Conservation (phyloP, 306 rosid genomes). For the Sechiopsis laciniata region DNA sequence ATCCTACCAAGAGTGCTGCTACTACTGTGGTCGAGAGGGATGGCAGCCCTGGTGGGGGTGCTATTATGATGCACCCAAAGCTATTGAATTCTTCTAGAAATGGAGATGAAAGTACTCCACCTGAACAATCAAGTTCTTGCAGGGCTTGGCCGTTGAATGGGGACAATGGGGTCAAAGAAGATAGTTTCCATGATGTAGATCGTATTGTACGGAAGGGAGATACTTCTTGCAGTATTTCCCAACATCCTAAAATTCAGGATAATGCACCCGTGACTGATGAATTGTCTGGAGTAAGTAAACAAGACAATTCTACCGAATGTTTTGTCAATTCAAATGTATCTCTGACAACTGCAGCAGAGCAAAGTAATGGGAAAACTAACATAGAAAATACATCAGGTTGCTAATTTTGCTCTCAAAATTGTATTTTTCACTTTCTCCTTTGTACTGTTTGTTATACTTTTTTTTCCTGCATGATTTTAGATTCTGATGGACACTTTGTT, state of each 20-base stretch:
- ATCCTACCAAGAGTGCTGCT: slow-evolving; percentile 41
- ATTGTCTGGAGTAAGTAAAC: slow-evolving; percentile 59
- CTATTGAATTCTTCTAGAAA: slow-evolving; percentile 50
- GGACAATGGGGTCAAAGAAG: slow-evolving; percentile 59
- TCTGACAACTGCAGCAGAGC: slow-evolving; percentile 50
- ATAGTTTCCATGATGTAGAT: slow-evolving; percentile 51
- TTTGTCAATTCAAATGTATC: slow-evolving; percentile 50
- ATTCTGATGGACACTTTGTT: slow-evolving; percentile 27
- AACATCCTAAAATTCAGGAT: slow-evolving; percentile 40
- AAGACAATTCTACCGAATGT: slow-evolving; percentile 48
- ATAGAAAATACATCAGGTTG: slow-evolving; percentile 69
- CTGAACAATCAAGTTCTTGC: slow-evolving; percentile 74
- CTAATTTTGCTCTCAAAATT: slow-evolving; percentile 9
- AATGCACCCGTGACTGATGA: slow-evolving; percentile 52
- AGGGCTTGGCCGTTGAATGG: slow-evolving; percentile 60
- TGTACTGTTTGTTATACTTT: slow-evolving; percentile 9
- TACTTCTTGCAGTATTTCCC: slow-evolving; percentile 34
- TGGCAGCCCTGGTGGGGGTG: slow-evolving; percentile 53
- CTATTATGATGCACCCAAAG: slow-evolving; percentile 43
- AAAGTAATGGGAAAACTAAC: slow-evolving; percentile 53
- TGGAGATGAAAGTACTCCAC: slow-evolving; percentile 58
- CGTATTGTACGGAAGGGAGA: slow-evolving; percentile 42
- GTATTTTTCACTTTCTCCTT: slow-evolving; percentile 16
- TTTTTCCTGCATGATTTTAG: slow-evolving; percentile 25
- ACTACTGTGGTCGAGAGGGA: slow-evolving; percentile 57